phyloP scores from a whole-genome alignment of 2,329 filamentous ascomycete genomes.

The Plectosphaerella cucumerina region DNA sequence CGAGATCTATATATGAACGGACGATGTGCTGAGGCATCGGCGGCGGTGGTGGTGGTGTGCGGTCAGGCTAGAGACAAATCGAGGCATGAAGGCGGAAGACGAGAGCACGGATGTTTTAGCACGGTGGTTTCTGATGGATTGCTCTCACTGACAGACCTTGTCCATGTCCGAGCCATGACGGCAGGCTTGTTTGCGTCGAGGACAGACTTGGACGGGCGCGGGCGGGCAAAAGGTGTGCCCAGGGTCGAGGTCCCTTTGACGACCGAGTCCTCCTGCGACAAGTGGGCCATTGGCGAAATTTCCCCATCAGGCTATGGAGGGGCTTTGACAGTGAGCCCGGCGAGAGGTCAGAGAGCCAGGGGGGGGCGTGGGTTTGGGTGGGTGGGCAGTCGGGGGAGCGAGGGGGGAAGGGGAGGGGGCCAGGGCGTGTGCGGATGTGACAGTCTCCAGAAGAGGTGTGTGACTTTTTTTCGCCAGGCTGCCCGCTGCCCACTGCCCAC shows the following conservation, averaged over 20 bases:
- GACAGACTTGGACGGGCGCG: constrained; percentile 3
- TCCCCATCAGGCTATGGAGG: constrained; percentile 14
- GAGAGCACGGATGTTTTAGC: constrained; percentile 3
- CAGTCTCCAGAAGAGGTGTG: background rate
- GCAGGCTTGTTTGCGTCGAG: constrained; percentile 14
- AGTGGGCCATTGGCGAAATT: constrained; percentile 12
- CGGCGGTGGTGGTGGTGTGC: background rate
- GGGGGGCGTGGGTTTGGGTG: background rate
- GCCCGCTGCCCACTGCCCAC: too few species aligned
- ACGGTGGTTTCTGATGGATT: constrained; percentile 4
- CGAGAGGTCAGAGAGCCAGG: background rate
- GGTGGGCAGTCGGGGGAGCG: background rate
- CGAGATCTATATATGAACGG: constrained; percentile 1
- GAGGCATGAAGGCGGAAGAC: background rate
- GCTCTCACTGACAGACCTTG: constrained; percentile 7
- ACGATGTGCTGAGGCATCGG: background rate
- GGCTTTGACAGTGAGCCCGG: constrained; percentile 13
- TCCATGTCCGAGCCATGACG: constrained; percentile 16
- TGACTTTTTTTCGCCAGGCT: too few species aligned
- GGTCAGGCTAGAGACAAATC: background rate
- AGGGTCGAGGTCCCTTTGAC: constrained; percentile 13
- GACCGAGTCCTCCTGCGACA: constrained; percentile 15
- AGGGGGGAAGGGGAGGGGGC: background rate
- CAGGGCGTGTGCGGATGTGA: background rate
- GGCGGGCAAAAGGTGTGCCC: constrained; percentile 11